Base-by-base conservation (phyloP, 192 early-diverging fungal species). In the Rhizoclosmatium sp. region DNA sequence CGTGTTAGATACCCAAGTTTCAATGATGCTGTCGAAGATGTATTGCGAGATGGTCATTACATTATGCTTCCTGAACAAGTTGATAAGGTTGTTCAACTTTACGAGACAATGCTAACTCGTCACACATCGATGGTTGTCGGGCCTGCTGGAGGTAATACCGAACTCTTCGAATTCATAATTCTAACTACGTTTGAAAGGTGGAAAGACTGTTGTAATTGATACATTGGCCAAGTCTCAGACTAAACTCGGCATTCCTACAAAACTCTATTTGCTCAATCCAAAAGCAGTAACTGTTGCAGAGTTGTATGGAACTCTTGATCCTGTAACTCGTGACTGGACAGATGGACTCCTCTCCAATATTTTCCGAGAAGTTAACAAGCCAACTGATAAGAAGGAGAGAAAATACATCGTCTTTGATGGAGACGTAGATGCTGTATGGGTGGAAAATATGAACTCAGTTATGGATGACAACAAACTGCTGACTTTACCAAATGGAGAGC, bases 361-460 rank as follows among this genome's bases (percentile, higher is more conserved):
- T 59, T 90, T 90, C 71, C 70, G 89, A 69, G 89, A 90, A 75
- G 83, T 85, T 19, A 90, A 90, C 78, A 79, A 78, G 47, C 89
- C 89, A n/a, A 90, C 86, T 12, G 89, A 90, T 58, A 87, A 87
- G 59, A 90, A 90, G 69, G 89, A 90, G 72, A 61, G 89, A 40
- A 89, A 89, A 67, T 90, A 90, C 75, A 89, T 90, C 71, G 87
- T 90, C 3, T 90, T 90, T 81, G 89, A 90, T 80, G 87, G 89
- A 48, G 87, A 90, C 79, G 89, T 89, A 0, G 89, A 89, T 80
- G 87, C 87, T 10, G 86, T 89, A 16, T 89, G 89, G 89, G 89
- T 90, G 5, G 89, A 90, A 78, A 90, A 90, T 76, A 90, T 90
- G 89, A 90, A 90, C 78, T 90, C 89, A 2, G 89, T 90, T 14